Conservation (phyloP, 257 asterid species). For the Salvia miltiorrhiza region DNA sequence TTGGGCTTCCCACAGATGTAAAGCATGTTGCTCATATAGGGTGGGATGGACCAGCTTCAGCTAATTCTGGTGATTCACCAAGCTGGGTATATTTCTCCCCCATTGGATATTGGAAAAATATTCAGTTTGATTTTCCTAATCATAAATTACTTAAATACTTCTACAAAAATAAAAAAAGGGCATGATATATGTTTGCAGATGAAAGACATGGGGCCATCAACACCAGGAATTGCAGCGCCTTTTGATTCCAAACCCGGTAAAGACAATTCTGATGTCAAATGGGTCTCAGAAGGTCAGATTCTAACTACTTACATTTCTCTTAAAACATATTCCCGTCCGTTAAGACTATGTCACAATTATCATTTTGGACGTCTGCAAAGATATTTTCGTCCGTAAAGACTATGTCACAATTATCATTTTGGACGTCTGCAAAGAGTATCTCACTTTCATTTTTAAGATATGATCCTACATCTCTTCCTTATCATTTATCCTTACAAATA, state of each 20-base stretch:
- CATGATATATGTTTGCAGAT: slow-evolving; percentile 57
- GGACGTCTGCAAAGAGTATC: no score
- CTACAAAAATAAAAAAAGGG: background rate
- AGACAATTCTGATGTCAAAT: slow-evolving; percentile 44
- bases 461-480: no score
- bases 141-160: background rate
- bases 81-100: slow-evolving; percentile 47
- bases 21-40: slow-evolving; percentile 95
- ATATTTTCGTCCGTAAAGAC: no score
- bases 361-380: no score
- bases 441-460: no score
- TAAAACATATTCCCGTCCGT: no score
- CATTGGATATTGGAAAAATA: background rate
- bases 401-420: no score
- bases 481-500: no score
- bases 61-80: slow-evolving; percentile 42
- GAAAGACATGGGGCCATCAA: slow-evolving; percentile 49
- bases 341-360: no score
- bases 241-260: slow-evolving; percentile 22
- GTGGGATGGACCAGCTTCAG: slow-evolving; percentile 68
- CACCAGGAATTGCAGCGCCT: slow-evolving; percentile 51
- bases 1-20: slow-evolving; percentile 89
- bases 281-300: slow-evolving; percentile 69
- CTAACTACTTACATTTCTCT: background rate
- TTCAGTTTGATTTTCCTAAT: background rate